Evolutionary conservation across 805 yeast genomes (phyloP).

Genomic region (Kuraishia hungarica): DNA sequence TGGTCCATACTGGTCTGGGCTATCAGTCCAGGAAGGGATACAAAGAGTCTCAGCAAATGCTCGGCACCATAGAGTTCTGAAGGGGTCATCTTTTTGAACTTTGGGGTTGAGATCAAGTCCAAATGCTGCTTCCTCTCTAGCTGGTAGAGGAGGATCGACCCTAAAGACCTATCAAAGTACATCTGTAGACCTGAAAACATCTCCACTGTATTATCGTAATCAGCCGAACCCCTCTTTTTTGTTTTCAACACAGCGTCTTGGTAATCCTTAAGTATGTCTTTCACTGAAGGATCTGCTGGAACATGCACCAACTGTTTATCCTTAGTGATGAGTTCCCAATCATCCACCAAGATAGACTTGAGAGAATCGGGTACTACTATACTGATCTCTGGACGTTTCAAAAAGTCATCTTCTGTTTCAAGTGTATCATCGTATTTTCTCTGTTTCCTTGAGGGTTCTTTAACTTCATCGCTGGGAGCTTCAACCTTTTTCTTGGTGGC

Average conservation of each 20-base stretch:
- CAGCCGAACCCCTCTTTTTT: slow-evolving; percentile 39
- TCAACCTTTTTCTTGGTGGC: background rate
- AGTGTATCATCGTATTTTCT: slow-evolving; percentile 4
- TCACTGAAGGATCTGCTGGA: slow-evolving; percentile 51
- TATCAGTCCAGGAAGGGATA: slow-evolving; percentile 76
- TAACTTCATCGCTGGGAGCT: background rate
- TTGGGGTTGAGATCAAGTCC: slow-evolving; percentile 32
- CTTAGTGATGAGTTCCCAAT: slow-evolving; percentile 88
- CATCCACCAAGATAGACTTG: slow-evolving; percentile 72
- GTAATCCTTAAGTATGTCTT: slow-evolving; percentile 47
- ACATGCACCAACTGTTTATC: slow-evolving; percentile 61
- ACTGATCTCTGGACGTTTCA: slow-evolving; percentile 38
- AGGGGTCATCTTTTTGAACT: slow-evolving; percentile 20
- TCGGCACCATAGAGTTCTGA: slow-evolving; percentile 67
- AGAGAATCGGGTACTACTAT: slow-evolving; percentile 56
- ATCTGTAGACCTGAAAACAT: slow-evolving; percentile 59
- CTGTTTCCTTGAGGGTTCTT: background rate
- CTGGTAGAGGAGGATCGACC: slow-evolving; percentile 61
- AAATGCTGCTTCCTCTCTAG: slow-evolving; percentile 71
- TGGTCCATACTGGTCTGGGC: slow-evolving; percentile 74
- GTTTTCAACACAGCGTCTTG: slow-evolving; percentile 20
- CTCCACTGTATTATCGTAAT: slow-evolving; percentile 49
- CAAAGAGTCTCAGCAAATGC: slow-evolving; percentile 71
- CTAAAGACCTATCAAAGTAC: slow-evolving; percentile 69
- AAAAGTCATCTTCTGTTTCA: slow-evolving; percentile 20